Evolutionary conservation across 2,329 filamentous ascomycete species (phyloP).

Genomic region (Tolypocladium endophyticum): DNA sequence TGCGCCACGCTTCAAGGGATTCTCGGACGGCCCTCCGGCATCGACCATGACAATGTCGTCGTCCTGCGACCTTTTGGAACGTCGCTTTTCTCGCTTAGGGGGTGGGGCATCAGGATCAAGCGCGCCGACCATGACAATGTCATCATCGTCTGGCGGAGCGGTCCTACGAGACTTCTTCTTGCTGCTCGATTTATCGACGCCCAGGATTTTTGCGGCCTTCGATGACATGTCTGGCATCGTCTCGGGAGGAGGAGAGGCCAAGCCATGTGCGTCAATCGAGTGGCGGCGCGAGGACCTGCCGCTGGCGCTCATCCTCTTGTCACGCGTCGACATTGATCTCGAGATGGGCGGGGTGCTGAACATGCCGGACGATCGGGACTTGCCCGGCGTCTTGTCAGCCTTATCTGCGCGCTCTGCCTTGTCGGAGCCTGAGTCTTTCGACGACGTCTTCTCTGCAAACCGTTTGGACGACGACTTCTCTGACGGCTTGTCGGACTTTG

Average conservation of each 20-base stretch:
- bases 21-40: constrained; percentile 18
- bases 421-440: constrained; percentile 65
- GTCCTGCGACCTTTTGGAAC: constrained; percentile 22
- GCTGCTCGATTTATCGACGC: constrained; percentile 36
- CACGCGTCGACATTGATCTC: constrained; percentile 58
- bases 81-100: constrained; percentile 21
- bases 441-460: constrained; percentile 42
- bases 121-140: constrained; percentile 36
- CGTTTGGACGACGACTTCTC: constrained; percentile 50
- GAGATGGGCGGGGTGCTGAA: constrained; percentile 60
- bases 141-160: constrained; percentile 31
- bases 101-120: constrained; percentile 24
- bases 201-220: constrained; percentile 71
- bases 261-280: constrained; percentile 54
- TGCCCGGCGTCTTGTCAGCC: constrained; percentile 36
- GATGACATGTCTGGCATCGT: constrained; percentile 53
- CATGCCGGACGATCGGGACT: constrained; percentile 48
- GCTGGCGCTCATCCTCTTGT: constrained; percentile 45
- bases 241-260: constrained; percentile 65
- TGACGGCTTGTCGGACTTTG: constrained; percentile 51
- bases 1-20: constrained; percentile 20
- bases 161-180: constrained; percentile 35
- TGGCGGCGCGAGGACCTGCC: constrained; percentile 58
- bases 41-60: constrained; percentile 30
- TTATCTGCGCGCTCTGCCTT: constrained; percentile 44